Evolutionary conservation across 805 yeast genomes (phyloP).

Genomic region (Wickerhamiella azyma): DNA sequence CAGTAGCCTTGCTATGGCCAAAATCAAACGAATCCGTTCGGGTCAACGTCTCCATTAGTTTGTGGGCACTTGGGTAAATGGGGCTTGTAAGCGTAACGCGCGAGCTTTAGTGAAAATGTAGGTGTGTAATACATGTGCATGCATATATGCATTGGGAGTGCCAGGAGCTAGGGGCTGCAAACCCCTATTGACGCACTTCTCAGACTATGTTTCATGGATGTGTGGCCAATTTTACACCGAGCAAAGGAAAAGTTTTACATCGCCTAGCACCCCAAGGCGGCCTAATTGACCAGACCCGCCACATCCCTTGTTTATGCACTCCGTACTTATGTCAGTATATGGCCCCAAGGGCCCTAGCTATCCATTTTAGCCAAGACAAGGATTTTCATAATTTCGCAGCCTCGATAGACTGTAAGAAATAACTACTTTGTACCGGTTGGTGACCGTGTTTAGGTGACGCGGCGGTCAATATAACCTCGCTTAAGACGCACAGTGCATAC

Average conservation of each 20-base stretch:
- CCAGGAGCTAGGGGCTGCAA: not conserved
- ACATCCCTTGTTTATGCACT: not conserved
- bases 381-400: no score
- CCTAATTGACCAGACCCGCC: not conserved
- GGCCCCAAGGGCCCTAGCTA: not conserved
- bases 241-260: no score
- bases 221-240: not conserved
- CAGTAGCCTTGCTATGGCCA: not conserved
- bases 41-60: slow-evolving; percentile 2
- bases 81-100: not conserved
- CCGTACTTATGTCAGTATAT: not conserved
- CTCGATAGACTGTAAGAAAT: no score
- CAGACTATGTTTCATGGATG: not conserved
- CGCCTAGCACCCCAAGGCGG: not conserved
- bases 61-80: not conserved
- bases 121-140: slow-evolving; percentile 4
- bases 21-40: slow-evolving; percentile 8
- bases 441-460: not conserved
- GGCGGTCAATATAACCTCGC: not conserved
- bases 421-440: not conserved
- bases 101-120: not conserved
- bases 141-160: not conserved
- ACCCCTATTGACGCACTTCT: not conserved
- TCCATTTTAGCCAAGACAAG: not conserved
- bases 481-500: not conserved